Conservation (phyloP, 1,139 yeast genomes). For the Saccharomyces hybrid region DNA sequence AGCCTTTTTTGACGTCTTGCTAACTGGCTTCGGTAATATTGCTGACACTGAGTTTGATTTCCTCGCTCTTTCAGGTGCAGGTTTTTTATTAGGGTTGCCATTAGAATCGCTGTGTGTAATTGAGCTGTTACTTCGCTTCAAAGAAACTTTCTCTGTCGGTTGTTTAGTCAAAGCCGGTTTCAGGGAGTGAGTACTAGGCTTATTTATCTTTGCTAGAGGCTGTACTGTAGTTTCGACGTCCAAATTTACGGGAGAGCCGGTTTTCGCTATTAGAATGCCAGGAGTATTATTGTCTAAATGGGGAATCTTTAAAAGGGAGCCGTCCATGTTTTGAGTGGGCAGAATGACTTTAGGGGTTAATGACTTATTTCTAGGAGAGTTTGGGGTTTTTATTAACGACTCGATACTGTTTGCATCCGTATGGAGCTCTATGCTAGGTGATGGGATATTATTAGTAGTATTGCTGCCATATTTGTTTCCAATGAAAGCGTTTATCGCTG, state of each 20-base stretch:
- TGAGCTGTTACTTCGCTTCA: conserved; percentile 11
- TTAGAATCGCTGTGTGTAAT: neutral
- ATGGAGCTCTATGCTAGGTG: neutral
- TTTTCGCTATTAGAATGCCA: conserved; percentile 15
- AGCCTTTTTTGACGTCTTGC: neutral
- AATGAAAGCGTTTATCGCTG: no score
- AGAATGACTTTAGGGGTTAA: conserved; percentile 11
- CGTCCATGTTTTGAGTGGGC: conserved; percentile 17
- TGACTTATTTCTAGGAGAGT: neutral
- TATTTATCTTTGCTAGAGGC: neutral
- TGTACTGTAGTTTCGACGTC: neutral
- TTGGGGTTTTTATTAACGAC: neutral
- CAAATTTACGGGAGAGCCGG: conserved; percentile 17
- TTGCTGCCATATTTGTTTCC: neutral
- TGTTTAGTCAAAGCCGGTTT: neutral
- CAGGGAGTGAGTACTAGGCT: neutral
- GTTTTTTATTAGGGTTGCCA: neutral
- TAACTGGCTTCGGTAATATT: conserved; percentile 1
- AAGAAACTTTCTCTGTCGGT: neutral
- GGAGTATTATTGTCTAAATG: conserved; percentile 5
- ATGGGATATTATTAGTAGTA: neutral
- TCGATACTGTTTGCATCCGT: neutral
- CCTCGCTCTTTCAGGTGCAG: conserved; percentile 1
- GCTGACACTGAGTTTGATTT: conserved; percentile 3
- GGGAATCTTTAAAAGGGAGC: neutral